Evolutionary conservation across 495 filamentous ascomycete species (phyloP).

Genomic region (Penicillium canescens): DNA sequence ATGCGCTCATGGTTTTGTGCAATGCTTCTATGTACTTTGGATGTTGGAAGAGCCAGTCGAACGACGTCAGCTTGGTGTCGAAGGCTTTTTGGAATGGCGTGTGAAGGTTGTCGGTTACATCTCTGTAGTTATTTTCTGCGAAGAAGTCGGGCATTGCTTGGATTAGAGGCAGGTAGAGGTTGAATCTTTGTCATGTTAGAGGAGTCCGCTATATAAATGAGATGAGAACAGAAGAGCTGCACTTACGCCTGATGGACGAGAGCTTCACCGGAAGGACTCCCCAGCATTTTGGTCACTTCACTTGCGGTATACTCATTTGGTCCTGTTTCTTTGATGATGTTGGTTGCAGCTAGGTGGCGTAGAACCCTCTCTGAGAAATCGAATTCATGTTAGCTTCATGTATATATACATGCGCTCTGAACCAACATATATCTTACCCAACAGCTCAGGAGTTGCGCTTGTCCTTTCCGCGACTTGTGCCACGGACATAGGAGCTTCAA

Average conservation of each 20-base stretch:
- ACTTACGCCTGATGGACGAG: conserved; percentile 32
- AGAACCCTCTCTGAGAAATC: conserved; percentile 37
- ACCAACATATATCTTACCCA: conserved; percentile 19
- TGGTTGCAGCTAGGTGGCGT: conserved; percentile 42
- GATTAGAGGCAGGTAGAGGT: conserved; percentile 25
- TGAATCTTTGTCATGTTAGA: conserved; percentile 28
- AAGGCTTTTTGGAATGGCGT: conserved; percentile 43
- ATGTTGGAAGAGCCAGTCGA: conserved; percentile 37
- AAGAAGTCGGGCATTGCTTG: conserved; percentile 41
- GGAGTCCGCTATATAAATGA: neutral
- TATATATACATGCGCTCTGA: neutral
- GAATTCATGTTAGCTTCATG: neutral
- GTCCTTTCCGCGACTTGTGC: conserved; percentile 30
- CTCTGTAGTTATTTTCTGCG: conserved; percentile 36
- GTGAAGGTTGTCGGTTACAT: conserved; percentile 31
- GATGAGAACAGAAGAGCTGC: neutral
- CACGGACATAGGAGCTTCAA: conserved; percentile 23
- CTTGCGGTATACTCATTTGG: conserved; percentile 34
- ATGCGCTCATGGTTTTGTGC: conserved; percentile 38
- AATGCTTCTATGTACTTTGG: conserved; percentile 39
- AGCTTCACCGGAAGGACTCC: conserved; percentile 25
- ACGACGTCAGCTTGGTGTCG: conserved; percentile 40
- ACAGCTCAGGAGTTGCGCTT: conserved; percentile 25
- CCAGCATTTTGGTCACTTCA: conserved; percentile 31
- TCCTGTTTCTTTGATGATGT: conserved; percentile 35